These are phyloP conservation scores for Cladosporium velox DNA, from an alignment of 2,329 filamentous ascomycete genomes.

Conservation along the genomic window DNA sequence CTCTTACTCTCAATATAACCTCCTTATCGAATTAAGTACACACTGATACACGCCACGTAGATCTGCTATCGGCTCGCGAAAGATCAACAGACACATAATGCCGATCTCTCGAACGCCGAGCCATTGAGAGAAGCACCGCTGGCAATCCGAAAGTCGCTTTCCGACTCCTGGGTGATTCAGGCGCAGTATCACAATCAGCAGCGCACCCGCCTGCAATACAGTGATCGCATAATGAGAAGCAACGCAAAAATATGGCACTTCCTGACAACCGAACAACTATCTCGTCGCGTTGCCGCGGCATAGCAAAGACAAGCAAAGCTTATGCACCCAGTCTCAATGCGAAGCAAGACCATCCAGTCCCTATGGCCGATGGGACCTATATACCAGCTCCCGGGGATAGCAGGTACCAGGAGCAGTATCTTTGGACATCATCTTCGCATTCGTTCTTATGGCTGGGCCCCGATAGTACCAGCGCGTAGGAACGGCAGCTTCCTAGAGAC, in stretches of 20 bases:
- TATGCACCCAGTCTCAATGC: not conserved
- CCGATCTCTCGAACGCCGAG: not conserved
- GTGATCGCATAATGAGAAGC: not conserved
- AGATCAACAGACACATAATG: not conserved
- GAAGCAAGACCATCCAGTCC: not conserved
- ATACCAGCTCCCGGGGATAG: not conserved
- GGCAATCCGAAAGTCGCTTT: not conserved
- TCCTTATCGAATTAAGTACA: not conserved
- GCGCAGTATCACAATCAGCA: not conserved
- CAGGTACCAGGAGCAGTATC: not conserved
- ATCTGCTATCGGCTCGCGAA: not conserved
- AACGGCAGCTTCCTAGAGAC: too few species aligned
- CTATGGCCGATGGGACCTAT: not conserved
- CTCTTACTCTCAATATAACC: not conserved
- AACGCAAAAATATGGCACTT: not conserved
- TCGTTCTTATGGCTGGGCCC: not conserved
- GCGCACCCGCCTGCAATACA: not conserved
- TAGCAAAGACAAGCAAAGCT: not conserved
- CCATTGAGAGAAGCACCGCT: not conserved
- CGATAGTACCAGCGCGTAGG: too few species aligned
- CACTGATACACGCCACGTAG: not conserved
- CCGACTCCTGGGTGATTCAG: not conserved
- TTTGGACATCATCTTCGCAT: not conserved
- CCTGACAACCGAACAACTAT: not conserved
- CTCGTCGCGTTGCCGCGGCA: not conserved